Conservation (phyloP, 1,284 basidiomycete species). For the Ceratobasidium sp. region DNA sequence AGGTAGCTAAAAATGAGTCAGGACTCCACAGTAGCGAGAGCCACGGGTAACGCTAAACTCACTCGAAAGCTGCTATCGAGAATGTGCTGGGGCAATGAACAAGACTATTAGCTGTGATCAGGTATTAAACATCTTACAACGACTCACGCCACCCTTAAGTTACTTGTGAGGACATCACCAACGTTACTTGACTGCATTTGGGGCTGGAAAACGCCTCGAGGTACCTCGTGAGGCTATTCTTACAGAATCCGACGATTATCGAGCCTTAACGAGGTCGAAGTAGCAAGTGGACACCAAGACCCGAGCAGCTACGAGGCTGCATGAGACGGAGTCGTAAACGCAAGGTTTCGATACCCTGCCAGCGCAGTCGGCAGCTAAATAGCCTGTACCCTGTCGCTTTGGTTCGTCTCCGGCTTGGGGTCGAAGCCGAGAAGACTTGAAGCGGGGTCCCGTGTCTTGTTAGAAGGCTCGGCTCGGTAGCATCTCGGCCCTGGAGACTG, state of each 20-base stretch:
- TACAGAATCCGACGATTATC: constrained; percentile 18
- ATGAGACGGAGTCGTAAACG: constrained; percentile 30
- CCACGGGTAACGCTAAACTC: neutral
- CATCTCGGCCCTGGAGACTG: constrained; percentile 37
- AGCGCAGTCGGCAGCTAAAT: constrained; percentile 30
- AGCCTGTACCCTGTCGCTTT: constrained; percentile 10
- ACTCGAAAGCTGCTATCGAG: constrained; percentile 36
- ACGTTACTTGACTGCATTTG: constrained; percentile 20
- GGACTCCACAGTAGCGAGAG: neutral
- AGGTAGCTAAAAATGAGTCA: constrained; percentile 15
- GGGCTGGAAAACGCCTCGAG: neutral
- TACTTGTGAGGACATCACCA: constrained; percentile 22
- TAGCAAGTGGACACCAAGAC: neutral
- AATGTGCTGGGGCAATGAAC: constrained; percentile 7
- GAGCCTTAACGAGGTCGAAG: constrained; percentile 27
- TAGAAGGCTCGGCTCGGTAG: constrained; percentile 19
- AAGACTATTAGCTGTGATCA: neutral
- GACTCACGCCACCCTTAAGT: constrained; percentile 31
- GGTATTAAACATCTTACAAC: neutral
- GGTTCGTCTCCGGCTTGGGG: neutral
- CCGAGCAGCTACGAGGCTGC: constrained; percentile 27
- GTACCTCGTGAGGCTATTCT: constrained; percentile 19
- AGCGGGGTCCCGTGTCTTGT: constrained; percentile 28
- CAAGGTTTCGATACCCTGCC: constrained; percentile 30
- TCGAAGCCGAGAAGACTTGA: constrained; percentile 32